A percentile compares a stretch with the other conserved stretches of the same genome.
phyloP scores from a whole-genome alignment of 306 rosid species.

The Pterocarpus macrocarpus region DNA sequence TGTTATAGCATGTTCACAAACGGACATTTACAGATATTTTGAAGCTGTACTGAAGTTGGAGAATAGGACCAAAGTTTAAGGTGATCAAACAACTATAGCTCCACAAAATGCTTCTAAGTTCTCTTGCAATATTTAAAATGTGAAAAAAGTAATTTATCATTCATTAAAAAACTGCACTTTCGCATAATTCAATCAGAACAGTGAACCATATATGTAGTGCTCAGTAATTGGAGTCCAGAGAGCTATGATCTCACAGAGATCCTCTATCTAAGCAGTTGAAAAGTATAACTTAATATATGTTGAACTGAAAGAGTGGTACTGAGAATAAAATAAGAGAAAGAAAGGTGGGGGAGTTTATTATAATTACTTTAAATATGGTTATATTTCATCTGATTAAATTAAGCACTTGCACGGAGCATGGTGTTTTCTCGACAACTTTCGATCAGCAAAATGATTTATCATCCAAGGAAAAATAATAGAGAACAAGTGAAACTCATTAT shows the following conservation, averaged over 20 bases:
- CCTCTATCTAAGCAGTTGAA: neutral
- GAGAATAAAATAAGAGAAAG: neutral
- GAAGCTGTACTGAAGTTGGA: neutral
- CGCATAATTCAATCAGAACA: neutral
- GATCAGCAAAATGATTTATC: neutral
- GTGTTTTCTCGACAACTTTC: neutral
- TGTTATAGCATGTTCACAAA: neutral
- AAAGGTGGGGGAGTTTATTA: neutral
- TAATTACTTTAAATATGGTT: neutral
- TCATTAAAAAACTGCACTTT: neutral
- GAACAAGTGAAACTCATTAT: neutral
- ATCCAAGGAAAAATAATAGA: neutral
- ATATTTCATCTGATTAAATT: conserved; percentile 4
- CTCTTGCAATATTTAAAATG: neutral
- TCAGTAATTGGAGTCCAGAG: conserved; percentile 1
- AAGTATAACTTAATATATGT: neutral
- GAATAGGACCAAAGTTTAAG: neutral
- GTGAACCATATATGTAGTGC: conserved; percentile 3
- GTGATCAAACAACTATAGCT: conserved; percentile 13
- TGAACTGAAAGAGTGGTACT: neutral
- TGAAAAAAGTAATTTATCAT: neutral
- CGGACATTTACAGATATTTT: neutral
- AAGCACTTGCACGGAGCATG: neutral
- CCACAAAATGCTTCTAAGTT: neutral
- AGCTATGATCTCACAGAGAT: neutral